These are phyloP conservation scores for Thecaphora thlaspeos DNA, from an alignment of 1,284 basidiomycete genomes.

Conservation along the genomic window DNA sequence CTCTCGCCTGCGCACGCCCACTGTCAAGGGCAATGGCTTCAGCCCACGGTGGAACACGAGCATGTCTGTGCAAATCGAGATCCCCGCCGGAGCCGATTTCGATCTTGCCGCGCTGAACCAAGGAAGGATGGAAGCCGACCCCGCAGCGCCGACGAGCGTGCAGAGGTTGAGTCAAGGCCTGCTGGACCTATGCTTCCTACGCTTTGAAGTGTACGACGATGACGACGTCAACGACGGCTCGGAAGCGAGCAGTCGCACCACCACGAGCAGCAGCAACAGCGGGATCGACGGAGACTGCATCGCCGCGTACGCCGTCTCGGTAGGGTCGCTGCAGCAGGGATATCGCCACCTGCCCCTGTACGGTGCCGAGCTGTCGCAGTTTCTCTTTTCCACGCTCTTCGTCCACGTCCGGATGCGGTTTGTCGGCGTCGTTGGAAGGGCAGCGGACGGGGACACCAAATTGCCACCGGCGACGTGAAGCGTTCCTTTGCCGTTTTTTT, in stretches of 20 bases:
- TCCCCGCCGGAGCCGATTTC: conserved; percentile 34
- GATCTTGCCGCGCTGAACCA: conserved; percentile 15
- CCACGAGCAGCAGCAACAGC: conserved; percentile 4
- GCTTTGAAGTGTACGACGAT: conserved; percentile 53
- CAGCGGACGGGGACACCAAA: no score
- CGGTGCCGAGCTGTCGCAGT: conserved; percentile 48
- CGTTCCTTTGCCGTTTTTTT: no score
- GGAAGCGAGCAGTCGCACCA: background rate
- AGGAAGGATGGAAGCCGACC: conserved; percentile 14
- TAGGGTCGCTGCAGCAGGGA: conserved; percentile 41
- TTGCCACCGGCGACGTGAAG: no score
- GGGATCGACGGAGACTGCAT: conserved; percentile 35
- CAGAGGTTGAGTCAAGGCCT: conserved; percentile 40
- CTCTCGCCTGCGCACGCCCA: conserved; percentile 24
- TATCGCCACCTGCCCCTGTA: conserved; percentile 53
- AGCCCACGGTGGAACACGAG: conserved; percentile 49
- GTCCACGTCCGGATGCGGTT: conserved; percentile 35
- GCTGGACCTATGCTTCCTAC: conserved; percentile 53
- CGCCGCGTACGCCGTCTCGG: conserved; percentile 25
- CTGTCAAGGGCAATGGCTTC: conserved; percentile 48
- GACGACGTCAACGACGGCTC: conserved; percentile 2
- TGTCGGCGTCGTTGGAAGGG: conserved; percentile 21
- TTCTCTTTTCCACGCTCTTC: conserved; percentile 53
- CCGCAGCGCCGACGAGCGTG: conserved; percentile 3
- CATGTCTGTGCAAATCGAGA: conserved; percentile 39